Percentiles rank a stretch among this genome's conserved stretches.
phyloP scores from a whole-genome alignment of 2,329 filamentous ascomycete species.

The Aspergillus costaricaensis region DNA sequence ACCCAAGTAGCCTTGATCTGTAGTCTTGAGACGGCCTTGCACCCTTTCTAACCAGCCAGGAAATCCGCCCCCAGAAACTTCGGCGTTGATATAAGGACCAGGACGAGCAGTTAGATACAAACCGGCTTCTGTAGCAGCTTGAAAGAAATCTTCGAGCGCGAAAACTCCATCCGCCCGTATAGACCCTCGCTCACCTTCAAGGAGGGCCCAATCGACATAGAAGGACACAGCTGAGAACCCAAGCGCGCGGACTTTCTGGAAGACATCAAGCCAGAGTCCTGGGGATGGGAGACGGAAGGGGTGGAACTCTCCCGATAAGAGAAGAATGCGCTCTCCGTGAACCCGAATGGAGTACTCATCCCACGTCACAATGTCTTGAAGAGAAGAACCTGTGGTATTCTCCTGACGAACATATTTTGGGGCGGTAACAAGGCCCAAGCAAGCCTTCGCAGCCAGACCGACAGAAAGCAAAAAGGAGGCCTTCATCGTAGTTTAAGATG shows the following conservation, averaged over 20 bases:
- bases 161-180: conserved; percentile 30
- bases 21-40: conserved; percentile 40
- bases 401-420: not conserved
- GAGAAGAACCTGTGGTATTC: not conserved
- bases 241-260: conserved; percentile 57
- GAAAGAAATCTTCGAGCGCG: conserved; percentile 56
- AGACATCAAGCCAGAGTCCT: conserved; percentile 57
- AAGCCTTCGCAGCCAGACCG: not conserved
- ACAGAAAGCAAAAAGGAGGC: not conserved
- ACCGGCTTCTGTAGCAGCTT: conserved; percentile 54
- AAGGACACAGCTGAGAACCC: conserved; percentile 54
- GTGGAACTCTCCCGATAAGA: conserved; percentile 56
- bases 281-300: conserved; percentile 57
- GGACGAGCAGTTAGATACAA: conserved; percentile 55
- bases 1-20: conserved; percentile 59
- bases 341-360: conserved; percentile 55
- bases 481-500: not conserved
- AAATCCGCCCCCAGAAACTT: conserved; percentile 52
- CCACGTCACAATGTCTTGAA: conserved; percentile 36
- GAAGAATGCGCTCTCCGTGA: conserved; percentile 52
- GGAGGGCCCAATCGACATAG: conserved; percentile 35
- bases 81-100: conserved; percentile 56
- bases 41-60: conserved; percentile 52
- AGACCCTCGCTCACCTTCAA: not conserved
- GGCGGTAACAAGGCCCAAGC: not conserved